Evolutionary conservation across 2,329 filamentous ascomycete genomes (phyloP).

Genomic region (Cercospora beticola): DNA sequence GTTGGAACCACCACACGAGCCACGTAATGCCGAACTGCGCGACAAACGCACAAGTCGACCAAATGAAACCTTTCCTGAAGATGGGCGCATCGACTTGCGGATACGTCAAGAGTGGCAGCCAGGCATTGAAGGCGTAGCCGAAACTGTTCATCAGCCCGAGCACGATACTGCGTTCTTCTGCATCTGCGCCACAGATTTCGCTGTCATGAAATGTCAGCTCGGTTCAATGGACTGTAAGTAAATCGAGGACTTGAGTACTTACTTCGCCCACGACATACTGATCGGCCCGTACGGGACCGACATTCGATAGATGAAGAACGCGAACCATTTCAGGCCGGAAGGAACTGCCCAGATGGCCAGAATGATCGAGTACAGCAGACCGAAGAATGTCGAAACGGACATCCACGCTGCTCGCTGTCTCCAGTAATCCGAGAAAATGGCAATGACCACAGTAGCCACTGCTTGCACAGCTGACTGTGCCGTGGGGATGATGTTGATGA

Average conservation of each 20-base stretch:
- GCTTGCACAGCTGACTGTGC: conserved; percentile 55
- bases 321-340: conserved; percentile 36
- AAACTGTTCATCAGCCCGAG: conserved; percentile 67
- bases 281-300: conserved; percentile 38
- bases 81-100: conserved; percentile 25
- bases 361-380: conserved; percentile 29
- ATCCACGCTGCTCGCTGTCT: conserved; percentile 26
- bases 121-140: conserved; percentile 68
- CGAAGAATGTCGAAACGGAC: conserved; percentile 27
- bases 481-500: conserved; percentile 59
- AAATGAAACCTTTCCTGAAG: conserved; percentile 31
- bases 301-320: conserved; percentile 36
- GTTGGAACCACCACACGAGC: conserved; percentile 27
- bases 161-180: conserved; percentile 67
- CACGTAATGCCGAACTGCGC: conserved; percentile 29
- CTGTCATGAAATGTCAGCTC: conserved; percentile 17
- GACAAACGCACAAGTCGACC: conserved; percentile 24
- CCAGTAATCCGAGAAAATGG: conserved; percentile 35
- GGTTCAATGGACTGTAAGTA: neutral
- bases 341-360: conserved; percentile 39
- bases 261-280: conserved; percentile 48
- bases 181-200: conserved; percentile 56
- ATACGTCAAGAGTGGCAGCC: conserved; percentile 57
- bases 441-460: conserved; percentile 61
- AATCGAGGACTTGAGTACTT: neutral